These are phyloP conservation scores for Zarea fungicola DNA, from an alignment of 2,329 filamentous ascomycete genomes.

Conservation along the genomic window DNA sequence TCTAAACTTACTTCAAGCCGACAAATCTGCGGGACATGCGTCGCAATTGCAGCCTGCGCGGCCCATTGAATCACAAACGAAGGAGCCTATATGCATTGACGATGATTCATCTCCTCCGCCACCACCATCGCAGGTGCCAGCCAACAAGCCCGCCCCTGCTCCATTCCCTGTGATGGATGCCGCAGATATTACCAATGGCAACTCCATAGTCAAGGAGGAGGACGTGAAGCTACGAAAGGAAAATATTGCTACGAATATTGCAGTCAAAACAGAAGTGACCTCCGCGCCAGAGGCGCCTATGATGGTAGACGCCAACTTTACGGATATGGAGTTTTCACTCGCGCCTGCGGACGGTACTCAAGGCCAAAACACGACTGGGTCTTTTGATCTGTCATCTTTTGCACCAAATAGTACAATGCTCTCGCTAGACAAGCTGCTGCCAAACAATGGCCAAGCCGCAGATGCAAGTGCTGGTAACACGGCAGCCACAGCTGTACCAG, in stretches of 20 bases:
- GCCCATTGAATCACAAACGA: constrained; percentile 31
- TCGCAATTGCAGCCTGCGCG: constrained; percentile 20
- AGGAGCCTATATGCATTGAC: constrained; percentile 32
- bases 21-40: constrained; percentile 19
- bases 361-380: constrained; percentile 19
- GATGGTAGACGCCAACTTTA: constrained; percentile 40
- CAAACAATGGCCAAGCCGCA: constrained; percentile 18
- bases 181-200: constrained; percentile 12
- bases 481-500: constrained; percentile 4
- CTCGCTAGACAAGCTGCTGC: constrained; percentile 26
- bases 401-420: constrained; percentile 27
- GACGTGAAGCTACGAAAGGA: constrained; percentile 14
- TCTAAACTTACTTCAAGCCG: constrained; percentile 35
- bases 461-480: constrained; percentile 15
- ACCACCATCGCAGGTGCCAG: constrained; percentile 1
- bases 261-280: constrained; percentile 13
- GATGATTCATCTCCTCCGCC: constrained; percentile 29
- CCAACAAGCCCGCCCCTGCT: constrained; percentile 26
- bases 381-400: constrained; percentile 44
- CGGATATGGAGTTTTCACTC: constrained; percentile 52
- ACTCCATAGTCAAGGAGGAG: constrained; percentile 24
- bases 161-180: constrained; percentile 51
- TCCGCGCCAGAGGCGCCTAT: constrained; percentile 10
- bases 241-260: not conserved
- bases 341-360: constrained; percentile 35